Conservation (phyloP, 306 rosid genomes). For the Acacia melanoxylon region DNA sequence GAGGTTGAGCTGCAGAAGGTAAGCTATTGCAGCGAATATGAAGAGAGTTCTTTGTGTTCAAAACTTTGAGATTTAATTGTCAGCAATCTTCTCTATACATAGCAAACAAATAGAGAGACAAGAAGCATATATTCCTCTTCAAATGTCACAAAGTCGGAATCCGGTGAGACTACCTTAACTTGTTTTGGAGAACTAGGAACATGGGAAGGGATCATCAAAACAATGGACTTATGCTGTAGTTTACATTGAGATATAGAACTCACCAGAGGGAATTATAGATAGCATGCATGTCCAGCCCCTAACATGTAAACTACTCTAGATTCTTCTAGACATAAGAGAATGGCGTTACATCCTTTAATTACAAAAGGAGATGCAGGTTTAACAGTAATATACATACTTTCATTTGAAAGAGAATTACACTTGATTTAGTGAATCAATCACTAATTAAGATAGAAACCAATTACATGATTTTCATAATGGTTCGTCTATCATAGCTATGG, state of each 20-base stretch:
- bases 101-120: not conserved
- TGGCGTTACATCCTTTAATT: not conserved
- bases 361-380: not conserved
- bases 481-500: conserved; percentile 27
- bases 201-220: too few species aligned
- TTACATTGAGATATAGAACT: too few species aligned
- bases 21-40: conserved; percentile 43
- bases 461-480: conserved; percentile 21
- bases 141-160: not conserved
- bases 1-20: conserved; percentile 38
- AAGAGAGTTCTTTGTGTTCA: conserved; percentile 26
- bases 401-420: not conserved
- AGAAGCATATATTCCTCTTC: not conserved
- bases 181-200: too few species aligned
- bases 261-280: too few species aligned
- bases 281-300: too few species aligned
- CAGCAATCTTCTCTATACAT: not conserved
- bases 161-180: too few species aligned
- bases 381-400: not conserved
- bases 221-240: too few species aligned
- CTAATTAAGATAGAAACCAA: too few species aligned
- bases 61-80: not conserved
- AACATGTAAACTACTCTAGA: too few species aligned
- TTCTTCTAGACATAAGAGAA: not conserved
- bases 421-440: not conserved